These are phyloP conservation scores for Asterophora lycoperdoides DNA, from an alignment of 768 basidiomycete genomes.

Conservation along the genomic window DNA sequence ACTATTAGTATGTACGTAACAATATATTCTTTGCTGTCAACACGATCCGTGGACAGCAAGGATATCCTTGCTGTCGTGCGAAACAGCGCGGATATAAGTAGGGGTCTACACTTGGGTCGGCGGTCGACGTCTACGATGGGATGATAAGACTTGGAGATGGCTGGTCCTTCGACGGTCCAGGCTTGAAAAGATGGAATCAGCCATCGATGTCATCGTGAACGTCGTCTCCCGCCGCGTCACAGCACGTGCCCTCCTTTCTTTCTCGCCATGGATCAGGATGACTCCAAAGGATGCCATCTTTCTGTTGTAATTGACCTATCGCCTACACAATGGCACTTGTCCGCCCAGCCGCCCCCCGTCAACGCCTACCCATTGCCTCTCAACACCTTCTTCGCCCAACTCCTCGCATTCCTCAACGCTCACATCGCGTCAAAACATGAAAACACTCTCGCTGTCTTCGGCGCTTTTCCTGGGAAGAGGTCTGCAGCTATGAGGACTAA, in stretches of 20 bases:
- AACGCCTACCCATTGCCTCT: constrained; percentile 58
- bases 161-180: not conserved
- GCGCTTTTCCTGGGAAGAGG: constrained; percentile 83
- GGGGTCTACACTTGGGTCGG: not conserved
- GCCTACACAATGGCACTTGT: constrained; percentile 81
- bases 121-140: too few relatives aligned
- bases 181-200: not conserved
- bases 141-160: not conserved
- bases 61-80: not conserved
- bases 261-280: constrained; percentile 26
- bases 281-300: constrained; percentile 48
- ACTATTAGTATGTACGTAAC: constrained; percentile 1
- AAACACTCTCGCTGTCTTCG: constrained; percentile 90
- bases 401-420: constrained; percentile 88
- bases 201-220: not conserved
- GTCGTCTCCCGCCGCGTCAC: not conserved
- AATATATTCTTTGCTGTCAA: not conserved
- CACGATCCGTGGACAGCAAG: too few relatives aligned
- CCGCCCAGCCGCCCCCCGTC: constrained; percentile 38
- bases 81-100: not conserved
- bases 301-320: constrained; percentile 84
- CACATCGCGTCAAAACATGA: constrained; percentile 90
- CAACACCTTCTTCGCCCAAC: constrained; percentile 71
- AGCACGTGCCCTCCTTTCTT: not conserved
- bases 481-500: constrained; percentile 25